Evolutionary conservation across 495 filamentous ascomycete genomes (phyloP).

Genomic region (Lasiosphaeria miniovina): DNA sequence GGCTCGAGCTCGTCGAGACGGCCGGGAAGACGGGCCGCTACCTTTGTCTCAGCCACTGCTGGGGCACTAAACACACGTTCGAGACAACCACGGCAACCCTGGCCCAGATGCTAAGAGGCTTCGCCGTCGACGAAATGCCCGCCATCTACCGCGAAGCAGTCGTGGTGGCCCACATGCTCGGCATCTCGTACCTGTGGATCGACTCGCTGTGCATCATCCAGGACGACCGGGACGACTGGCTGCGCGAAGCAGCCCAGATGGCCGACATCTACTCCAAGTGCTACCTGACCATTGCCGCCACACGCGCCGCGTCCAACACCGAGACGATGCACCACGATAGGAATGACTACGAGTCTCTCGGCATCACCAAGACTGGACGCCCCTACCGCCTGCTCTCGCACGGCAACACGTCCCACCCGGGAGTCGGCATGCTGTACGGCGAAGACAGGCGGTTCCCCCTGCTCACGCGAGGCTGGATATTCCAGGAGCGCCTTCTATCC

Average conservation of each 20-base stretch:
- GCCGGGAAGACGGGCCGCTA: neutral
- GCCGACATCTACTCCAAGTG: neutral
- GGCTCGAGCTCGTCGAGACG: too few relatives aligned
- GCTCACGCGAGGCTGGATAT: neutral
- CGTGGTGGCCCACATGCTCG: neutral
- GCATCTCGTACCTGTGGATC: constrained; percentile 1
- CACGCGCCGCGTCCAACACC: neutral
- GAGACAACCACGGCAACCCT: neutral
- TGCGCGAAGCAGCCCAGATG: neutral
- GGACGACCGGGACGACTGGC: neutral
- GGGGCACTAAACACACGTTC: neutral
- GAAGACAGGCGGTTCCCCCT: neutral
- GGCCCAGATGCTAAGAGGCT: neutral
- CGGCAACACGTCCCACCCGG: neutral
- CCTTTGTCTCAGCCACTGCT: neutral
- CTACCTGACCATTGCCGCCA: neutral
- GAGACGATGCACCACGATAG: neutral
- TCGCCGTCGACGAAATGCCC: neutral
- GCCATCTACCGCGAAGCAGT: neutral
- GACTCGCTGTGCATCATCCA: constrained; percentile 1
- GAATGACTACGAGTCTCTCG: neutral
- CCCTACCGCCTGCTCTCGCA: neutral
- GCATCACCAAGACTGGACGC: neutral
- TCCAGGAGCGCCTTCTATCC: neutral
- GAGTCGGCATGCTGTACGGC: neutral